Evolutionary conservation across 2,329 filamentous ascomycete species (phyloP).

Genomic region (Cladosporium halotolerans): DNA sequence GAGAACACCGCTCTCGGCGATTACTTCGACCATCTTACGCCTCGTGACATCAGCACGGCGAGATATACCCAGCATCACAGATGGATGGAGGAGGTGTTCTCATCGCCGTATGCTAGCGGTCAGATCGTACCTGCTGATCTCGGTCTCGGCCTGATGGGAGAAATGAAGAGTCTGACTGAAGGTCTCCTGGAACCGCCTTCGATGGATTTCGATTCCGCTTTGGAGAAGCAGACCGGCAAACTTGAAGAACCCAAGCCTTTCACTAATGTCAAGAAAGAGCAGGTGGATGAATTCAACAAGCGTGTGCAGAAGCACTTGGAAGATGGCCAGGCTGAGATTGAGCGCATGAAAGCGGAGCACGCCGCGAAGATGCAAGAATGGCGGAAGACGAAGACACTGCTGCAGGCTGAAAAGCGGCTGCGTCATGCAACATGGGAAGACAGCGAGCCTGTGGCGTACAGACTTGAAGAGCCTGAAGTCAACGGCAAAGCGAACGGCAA

Average conservation of each 20-base stretch:
- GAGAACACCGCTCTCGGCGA: slow-evolving; percentile 85
- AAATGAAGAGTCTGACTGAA: slow-evolving; percentile 72
- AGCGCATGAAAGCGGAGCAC: slow-evolving; percentile 75
- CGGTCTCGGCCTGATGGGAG: slow-evolving; percentile 70
- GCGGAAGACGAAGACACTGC: slow-evolving; percentile 62
- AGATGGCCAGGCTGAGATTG: slow-evolving; percentile 72
- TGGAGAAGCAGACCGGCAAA: slow-evolving; percentile 35
- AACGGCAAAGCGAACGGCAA: slow-evolving; percentile 22
- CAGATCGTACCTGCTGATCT: slow-evolving; percentile 85
- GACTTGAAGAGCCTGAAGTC: slow-evolving; percentile 44
- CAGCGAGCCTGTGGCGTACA: slow-evolving; percentile 31
- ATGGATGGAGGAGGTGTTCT: slow-evolving; percentile 97
- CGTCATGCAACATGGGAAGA: slow-evolving; percentile 55
- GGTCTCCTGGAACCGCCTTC: slow-evolving; percentile 68
- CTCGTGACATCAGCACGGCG: slow-evolving; percentile 77
- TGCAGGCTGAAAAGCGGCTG: slow-evolving; percentile 69
- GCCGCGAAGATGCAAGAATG: slow-evolving; percentile 69
- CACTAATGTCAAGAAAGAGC: slow-evolving; percentile 64
- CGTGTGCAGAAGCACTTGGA: slow-evolving; percentile 67
- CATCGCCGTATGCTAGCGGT: slow-evolving; percentile 76
- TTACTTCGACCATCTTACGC: slow-evolving; percentile 81
- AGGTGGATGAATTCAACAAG: slow-evolving; percentile 77
- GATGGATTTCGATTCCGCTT: slow-evolving; percentile 13
- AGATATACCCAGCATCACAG: slow-evolving; percentile 94
- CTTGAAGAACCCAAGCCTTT: slow-evolving; percentile 40